Conservation (phyloP, 2,329 filamentous ascomycete genomes). For the Beauveria bassiana region DNA sequence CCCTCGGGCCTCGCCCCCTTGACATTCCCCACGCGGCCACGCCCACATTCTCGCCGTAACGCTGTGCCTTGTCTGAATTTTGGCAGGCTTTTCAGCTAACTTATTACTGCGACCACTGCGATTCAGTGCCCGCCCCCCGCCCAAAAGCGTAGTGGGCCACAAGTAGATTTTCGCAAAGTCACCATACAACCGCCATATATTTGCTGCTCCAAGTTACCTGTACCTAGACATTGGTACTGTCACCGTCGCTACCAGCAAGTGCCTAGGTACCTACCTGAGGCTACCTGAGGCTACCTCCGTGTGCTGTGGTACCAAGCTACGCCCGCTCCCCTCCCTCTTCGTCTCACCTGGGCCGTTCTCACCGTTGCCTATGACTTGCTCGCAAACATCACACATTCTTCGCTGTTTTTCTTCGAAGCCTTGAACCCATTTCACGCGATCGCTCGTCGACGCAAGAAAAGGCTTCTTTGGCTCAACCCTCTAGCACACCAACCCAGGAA, state of each 20-base stretch:
- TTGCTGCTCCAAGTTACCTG: neutral
- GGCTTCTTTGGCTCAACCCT: neutral
- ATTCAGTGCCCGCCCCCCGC: neutral
- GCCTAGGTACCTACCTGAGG: neutral
- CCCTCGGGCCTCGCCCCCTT: neutral
- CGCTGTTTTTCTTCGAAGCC: neutral
- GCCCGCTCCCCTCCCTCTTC: neutral
- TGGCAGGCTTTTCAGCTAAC: neutral
- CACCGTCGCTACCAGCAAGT: neutral
- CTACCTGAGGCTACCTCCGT: no score
- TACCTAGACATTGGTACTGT: no score
- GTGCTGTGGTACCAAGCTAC: neutral
- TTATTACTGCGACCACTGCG: neutral
- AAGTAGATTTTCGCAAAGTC: neutral
- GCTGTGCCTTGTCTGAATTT: conserved; percentile 5
- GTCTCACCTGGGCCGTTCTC: conserved; percentile 1
- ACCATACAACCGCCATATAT: neutral
- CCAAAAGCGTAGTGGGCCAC: neutral
- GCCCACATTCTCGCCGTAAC: neutral
- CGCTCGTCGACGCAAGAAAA: neutral
- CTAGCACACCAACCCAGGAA: neutral
- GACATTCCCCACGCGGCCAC: neutral
- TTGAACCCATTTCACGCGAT: neutral
- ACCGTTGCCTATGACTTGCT: neutral
- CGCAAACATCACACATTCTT: conserved; percentile 6